Conservation (phyloP, 2,329 filamentous ascomycete genomes). For the Alternaria ventricosa region DNA sequence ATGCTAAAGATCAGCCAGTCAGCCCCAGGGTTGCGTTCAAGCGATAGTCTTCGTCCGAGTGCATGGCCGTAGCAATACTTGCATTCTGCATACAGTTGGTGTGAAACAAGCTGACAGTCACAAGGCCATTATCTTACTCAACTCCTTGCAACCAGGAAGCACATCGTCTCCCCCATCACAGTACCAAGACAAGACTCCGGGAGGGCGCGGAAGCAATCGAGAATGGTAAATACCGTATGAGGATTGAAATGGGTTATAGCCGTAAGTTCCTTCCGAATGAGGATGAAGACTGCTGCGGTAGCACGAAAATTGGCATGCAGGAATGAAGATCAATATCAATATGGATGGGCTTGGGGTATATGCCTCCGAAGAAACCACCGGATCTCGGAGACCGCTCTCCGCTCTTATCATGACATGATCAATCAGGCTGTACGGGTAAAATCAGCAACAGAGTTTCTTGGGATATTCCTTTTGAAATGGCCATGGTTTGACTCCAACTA, state of each 20-base stretch:
- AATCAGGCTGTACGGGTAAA: background rate
- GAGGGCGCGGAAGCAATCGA: background rate
- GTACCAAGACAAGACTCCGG: background rate
- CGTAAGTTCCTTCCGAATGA: background rate
- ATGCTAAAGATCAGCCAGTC: background rate
- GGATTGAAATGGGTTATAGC: background rate
- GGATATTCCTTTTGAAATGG: background rate
- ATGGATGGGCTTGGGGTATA: background rate
- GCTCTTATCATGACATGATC: background rate
- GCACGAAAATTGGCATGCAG: background rate
- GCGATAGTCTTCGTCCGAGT: background rate
- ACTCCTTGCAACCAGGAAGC: background rate
- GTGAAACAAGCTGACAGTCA: background rate
- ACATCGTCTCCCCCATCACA: background rate
- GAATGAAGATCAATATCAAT: background rate
- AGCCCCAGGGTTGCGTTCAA: background rate
- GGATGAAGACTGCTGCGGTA: background rate
- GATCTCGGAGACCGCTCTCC: accelerated
- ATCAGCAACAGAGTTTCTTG: background rate
- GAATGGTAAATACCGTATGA: background rate
- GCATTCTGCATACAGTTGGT: background rate
- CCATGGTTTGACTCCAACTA: background rate
- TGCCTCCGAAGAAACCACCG: background rate
- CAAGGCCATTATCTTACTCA: background rate
- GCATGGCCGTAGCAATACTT: background rate